phyloP scores from a whole-genome alignment of 129 eudicot genomes.

The Flaveria linearis region DNA sequence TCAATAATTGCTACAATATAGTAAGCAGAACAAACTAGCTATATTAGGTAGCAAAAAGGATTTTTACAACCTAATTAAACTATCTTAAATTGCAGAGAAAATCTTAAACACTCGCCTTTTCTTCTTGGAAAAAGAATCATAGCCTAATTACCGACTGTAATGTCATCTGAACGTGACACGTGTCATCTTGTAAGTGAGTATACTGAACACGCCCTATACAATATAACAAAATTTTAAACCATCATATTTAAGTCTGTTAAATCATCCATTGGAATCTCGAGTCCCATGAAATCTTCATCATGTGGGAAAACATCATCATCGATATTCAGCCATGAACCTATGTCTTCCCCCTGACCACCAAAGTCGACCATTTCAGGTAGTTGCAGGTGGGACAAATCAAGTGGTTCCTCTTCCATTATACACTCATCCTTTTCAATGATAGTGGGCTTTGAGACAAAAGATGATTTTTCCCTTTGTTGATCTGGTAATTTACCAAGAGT shows the following conservation, averaged over 20 bases:
- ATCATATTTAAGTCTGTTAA: conserved; percentile 76
- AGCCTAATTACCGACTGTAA: conserved; percentile 33
- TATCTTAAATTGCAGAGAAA: conserved; percentile 43
- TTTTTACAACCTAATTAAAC: conserved; percentile 55
- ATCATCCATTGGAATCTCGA: conserved; percentile 96
- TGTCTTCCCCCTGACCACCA: conserved; percentile 72
- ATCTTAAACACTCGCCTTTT: conserved; percentile 32
- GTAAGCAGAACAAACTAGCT: conserved; percentile 53
- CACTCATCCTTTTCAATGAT: conserved; percentile 42
- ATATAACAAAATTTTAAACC: conserved; percentile 48
- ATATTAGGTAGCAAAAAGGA: conserved; percentile 46
- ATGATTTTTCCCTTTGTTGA: conserved; percentile 42
- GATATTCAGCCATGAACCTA: conserved; percentile 84
- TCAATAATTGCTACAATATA: conserved; percentile 67
- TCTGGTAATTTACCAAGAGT: conserved; percentile 54
- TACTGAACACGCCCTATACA: conserved; percentile 50
- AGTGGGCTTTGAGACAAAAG: conserved; percentile 38
- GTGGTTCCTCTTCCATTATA: conserved; percentile 51
- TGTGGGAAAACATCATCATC: conserved; percentile 67
- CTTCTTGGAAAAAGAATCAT: conserved; percentile 45
- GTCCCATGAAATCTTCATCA: conserved; percentile 75
- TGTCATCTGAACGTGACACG: conserved; percentile 20
- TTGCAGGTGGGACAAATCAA: conserved; percentile 65
- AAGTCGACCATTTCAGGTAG: conserved; percentile 74
- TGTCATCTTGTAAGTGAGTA: conserved; percentile 42